Percentiles rank a stretch among this genome's conserved stretches.
Evolutionary conservation across 2,329 filamentous ascomycete species (phyloP).

Genomic region (Beauveria asiatica): DNA sequence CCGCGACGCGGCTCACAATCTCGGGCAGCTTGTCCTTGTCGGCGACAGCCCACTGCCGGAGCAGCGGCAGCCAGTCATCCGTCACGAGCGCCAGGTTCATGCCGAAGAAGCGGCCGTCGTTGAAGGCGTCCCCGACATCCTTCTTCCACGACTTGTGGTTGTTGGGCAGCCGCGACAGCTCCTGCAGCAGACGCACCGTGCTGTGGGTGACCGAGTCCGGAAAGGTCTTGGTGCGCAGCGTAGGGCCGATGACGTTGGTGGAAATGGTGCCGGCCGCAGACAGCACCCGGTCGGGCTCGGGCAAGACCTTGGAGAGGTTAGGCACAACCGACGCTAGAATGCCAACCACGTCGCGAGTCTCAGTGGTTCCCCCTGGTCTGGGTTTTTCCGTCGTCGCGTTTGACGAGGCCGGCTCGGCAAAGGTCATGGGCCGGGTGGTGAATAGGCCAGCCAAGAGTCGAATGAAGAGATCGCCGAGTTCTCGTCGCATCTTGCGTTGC

Average conservation of each 20-base stretch:
- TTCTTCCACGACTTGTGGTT: slow-evolving; percentile 89
- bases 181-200: slow-evolving; percentile 64
- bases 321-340: slow-evolving; percentile 75
- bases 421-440: slow-evolving; percentile 73
- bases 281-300: slow-evolving; percentile 76
- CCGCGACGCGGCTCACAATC: slow-evolving; percentile 65
- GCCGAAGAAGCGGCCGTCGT: slow-evolving; percentile 79
- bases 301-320: slow-evolving; percentile 71
- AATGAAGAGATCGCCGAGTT: slow-evolving; percentile 82
- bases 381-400: slow-evolving; percentile 30
- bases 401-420: slow-evolving; percentile 45
- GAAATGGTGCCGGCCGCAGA: slow-evolving; percentile 75
- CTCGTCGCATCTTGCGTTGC: slow-evolving; percentile 82
- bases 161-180: slow-evolving; percentile 68
- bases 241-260: slow-evolving; percentile 70
- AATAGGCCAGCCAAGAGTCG: slow-evolving; percentile 88
- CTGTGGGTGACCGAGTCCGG: slow-evolving; percentile 72
- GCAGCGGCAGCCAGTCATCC: slow-evolving; percentile 70
- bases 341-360: slow-evolving; percentile 66
- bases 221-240: slow-evolving; percentile 75
- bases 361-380: slow-evolving; percentile 30
- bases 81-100: slow-evolving; percentile 57
- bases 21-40: slow-evolving; percentile 88
- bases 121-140: slow-evolving; percentile 85
- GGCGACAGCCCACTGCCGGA: slow-evolving; percentile 73